phyloP scores from a whole-genome alignment of 129 eudicot genomes.

The Ambrosia artemisiifolia region DNA sequence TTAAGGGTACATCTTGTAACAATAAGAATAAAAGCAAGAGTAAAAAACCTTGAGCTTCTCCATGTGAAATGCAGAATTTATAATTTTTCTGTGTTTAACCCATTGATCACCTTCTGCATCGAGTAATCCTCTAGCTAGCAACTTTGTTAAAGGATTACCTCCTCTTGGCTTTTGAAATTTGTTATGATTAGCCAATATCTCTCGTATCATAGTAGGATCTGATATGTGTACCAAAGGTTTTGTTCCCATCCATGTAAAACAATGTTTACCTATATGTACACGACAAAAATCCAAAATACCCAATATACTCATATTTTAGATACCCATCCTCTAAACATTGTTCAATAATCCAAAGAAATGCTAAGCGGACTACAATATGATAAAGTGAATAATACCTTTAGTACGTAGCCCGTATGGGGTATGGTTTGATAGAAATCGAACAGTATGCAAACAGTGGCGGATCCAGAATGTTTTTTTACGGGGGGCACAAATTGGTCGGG shows the following conservation, averaged over 20 bases:
- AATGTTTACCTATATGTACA: constrained; percentile 18
- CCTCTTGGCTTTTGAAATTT: constrained; percentile 31
- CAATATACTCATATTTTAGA: not conserved
- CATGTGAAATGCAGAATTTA: constrained; percentile 43
- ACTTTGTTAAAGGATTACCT: constrained; percentile 27
- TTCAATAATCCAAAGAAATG: not conserved
- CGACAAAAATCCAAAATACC: not conserved
- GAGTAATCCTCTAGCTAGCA: constrained; percentile 22
- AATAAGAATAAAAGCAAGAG: not conserved
- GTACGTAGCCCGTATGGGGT: not conserved
- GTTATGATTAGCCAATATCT: constrained; percentile 23
- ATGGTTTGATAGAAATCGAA: too few relatives aligned
- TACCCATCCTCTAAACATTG: not conserved
- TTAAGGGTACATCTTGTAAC: not conserved
- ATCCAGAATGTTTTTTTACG: too few relatives aligned
- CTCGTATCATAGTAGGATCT: constrained; percentile 34
- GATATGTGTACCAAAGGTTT: constrained; percentile 32
- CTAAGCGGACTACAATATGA: not conserved
- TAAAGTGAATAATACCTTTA: not conserved
- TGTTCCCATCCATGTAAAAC: constrained; percentile 45
- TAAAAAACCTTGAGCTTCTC: constrained; percentile 46
- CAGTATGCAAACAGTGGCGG: too few relatives aligned
- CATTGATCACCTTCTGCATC: constrained; percentile 32
- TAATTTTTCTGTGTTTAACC: constrained; percentile 45
- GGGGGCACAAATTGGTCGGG: too few relatives aligned